Percentiles rank a stretch among this genome's conserved stretches.
Evolutionary conservation across 1,284 basidiomycete species (phyloP).

Genomic region (Cryptococcus jaspeensis): DNA sequence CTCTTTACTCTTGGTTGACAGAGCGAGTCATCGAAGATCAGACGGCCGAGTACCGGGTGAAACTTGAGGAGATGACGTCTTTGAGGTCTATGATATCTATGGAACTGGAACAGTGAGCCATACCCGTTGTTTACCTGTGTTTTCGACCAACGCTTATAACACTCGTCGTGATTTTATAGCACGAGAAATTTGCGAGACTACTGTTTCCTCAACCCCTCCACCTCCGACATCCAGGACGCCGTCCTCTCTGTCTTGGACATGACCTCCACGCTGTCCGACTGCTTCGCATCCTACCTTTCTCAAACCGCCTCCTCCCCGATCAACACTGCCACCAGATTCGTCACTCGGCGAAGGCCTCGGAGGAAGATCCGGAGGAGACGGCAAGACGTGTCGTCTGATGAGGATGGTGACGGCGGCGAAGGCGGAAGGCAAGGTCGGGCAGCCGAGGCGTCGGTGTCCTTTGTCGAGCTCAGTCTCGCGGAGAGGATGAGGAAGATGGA

Average conservation of each 20-base stretch:
- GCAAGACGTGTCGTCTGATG: slow-evolving; percentile 55
- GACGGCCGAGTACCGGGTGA: slow-evolving; percentile 49
- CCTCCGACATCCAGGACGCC: slow-evolving; percentile 62
- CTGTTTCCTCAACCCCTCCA: slow-evolving; percentile 68
- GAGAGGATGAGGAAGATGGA: slow-evolving; percentile 63
- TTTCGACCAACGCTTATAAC: no score
- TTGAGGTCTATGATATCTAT: slow-evolving; percentile 71
- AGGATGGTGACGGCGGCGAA: slow-evolving; percentile 52
- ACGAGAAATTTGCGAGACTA: slow-evolving; percentile 62
- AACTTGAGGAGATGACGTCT: slow-evolving; percentile 60
- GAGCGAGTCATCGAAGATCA: slow-evolving; percentile 60
- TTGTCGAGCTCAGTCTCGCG: slow-evolving; percentile 51
- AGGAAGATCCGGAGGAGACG: slow-evolving; percentile 58
- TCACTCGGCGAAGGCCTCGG: slow-evolving; percentile 55
- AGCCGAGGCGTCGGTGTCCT: slow-evolving; percentile 35
- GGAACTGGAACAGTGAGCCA: slow-evolving; percentile 69
- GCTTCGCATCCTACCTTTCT: slow-evolving; percentile 62
- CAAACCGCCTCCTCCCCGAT: background rate
- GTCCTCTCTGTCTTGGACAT: slow-evolving; percentile 71
- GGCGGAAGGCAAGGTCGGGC: slow-evolving; percentile 13
- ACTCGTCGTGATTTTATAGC: no score
- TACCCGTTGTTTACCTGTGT: background rate
- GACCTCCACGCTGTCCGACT: slow-evolving; percentile 64
- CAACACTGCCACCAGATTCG: background rate
- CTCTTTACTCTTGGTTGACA: slow-evolving; percentile 68